Conservation (phyloP, 495 filamentous ascomycete species). For the Xylaria palmicola region DNA sequence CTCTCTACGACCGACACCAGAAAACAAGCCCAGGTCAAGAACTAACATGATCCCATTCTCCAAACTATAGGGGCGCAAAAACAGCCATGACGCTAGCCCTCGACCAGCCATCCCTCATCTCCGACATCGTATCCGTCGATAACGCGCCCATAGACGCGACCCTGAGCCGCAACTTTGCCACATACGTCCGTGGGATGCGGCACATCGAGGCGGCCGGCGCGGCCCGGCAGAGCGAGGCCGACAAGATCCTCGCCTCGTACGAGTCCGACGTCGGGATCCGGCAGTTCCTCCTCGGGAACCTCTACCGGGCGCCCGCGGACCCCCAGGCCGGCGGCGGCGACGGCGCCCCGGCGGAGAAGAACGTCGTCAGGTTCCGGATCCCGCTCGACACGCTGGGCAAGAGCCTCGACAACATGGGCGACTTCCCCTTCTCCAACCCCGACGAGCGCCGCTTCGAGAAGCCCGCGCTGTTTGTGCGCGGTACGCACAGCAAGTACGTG, state of each 20-base stretch:
- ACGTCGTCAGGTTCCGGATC: conserved; percentile 42
- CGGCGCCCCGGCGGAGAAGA: background rate
- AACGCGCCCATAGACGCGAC: conserved; percentile 85
- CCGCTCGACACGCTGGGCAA: conserved; percentile 41
- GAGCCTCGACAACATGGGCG: conserved; percentile 60
- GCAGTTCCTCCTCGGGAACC: conserved; percentile 92
- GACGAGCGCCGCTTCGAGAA: conserved; percentile 63
- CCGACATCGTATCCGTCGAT: conserved; percentile 78
- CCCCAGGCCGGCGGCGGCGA: background rate
- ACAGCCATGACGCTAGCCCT: conserved; percentile 88
- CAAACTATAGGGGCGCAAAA: conserved; percentile 78
- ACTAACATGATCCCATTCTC: conserved; percentile 1
- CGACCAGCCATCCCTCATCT: conserved; percentile 59
- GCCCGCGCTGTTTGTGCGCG: conserved; percentile 79
- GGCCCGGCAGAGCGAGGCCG: conserved; percentile 71
- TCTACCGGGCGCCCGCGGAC: conserved; percentile 49
- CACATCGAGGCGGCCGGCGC: conserved; percentile 67
- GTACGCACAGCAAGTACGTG: conserved; percentile 81
- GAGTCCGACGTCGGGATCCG: conserved; percentile 75
- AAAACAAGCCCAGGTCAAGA: background rate
- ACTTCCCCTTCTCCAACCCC: conserved; percentile 79
- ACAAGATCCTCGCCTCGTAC: conserved; percentile 73
- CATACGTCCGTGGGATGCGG: conserved; percentile 84
- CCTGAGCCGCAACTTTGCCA: conserved; percentile 70
- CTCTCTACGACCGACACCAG: background rate